Conservation (phyloP, 2,329 filamentous ascomycete genomes). For the Chrysosporium queenslandicum region DNA sequence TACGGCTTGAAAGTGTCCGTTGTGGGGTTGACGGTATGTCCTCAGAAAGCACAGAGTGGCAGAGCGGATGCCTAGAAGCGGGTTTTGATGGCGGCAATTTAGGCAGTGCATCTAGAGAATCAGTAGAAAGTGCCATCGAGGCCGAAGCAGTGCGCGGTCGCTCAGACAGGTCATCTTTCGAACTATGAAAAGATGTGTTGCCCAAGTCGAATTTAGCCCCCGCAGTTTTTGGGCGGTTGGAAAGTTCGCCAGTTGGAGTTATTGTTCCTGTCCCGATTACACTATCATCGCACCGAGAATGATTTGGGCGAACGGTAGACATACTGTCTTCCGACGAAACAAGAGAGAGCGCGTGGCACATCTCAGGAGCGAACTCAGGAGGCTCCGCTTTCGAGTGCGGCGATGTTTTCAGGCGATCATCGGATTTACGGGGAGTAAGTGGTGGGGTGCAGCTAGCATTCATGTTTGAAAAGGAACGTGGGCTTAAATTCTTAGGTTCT, state of each 20-base stretch:
- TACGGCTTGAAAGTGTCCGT: constrained; percentile 9
- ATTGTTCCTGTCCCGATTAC: constrained; percentile 25
- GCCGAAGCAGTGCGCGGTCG: constrained; percentile 35
- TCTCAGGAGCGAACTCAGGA: constrained; percentile 41
- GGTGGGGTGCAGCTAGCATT: constrained; percentile 25
- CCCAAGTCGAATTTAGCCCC: constrained; percentile 31
- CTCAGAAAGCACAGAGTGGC: constrained; percentile 3
- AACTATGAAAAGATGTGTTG: constrained; percentile 14
- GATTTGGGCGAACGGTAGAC: constrained; percentile 56
- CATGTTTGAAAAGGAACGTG: constrained; percentile 27
- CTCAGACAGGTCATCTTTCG: constrained; percentile 23
- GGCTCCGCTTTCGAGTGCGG: constrained; percentile 11
- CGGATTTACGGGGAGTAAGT: constrained; percentile 25
- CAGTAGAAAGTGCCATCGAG: constrained; percentile 17
- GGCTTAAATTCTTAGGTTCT: constrained; percentile 26
- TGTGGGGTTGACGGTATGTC: constrained; percentile 1
- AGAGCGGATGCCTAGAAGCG: constrained; percentile 1
- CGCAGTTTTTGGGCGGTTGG: constrained; percentile 36
- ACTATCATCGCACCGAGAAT: constrained; percentile 56
- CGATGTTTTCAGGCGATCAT: constrained; percentile 3
- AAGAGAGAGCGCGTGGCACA: constrained; percentile 65
- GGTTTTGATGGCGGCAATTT: background rate
- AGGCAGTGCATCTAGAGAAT: background rate
- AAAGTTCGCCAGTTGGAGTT: constrained; percentile 17
- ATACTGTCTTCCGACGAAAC: constrained; percentile 74